Conservation (phyloP, 768 basidiomycete genomes). For the Sarcodon sp. region DNA sequence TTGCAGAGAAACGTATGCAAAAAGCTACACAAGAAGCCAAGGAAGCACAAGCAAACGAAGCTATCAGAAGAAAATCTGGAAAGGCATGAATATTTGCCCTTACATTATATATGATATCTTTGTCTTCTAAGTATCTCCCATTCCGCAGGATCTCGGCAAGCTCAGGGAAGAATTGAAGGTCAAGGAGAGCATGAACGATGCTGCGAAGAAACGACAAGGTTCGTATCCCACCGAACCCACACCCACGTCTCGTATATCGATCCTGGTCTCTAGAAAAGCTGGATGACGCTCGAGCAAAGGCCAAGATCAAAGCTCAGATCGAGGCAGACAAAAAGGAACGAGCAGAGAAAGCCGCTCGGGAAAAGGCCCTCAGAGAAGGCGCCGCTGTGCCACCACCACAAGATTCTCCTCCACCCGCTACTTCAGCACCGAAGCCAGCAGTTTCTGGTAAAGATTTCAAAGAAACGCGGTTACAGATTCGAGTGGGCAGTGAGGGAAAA, state of each 20-base stretch:
- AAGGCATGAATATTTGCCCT: slow-evolving; percentile 32
- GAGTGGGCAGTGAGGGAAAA: slow-evolving; percentile 68
- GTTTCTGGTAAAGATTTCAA: slow-evolving; percentile 63
- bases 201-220: slow-evolving; percentile 74
- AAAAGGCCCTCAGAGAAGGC: slow-evolving; percentile 88
- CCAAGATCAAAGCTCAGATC: slow-evolving; percentile 86
- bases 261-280: slow-evolving; percentile 58
- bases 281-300: slow-evolving; percentile 75
- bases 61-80: slow-evolving; percentile 74
- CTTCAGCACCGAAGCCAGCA: slow-evolving; percentile 22
- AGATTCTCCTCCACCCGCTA: slow-evolving; percentile 17
- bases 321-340: slow-evolving; percentile 87
- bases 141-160: slow-evolving; percentile 48
- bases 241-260: background rate
- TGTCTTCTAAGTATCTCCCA: background rate
- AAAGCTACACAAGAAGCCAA: slow-evolving; percentile 66
- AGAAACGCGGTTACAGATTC: slow-evolving; percentile 84
- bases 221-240: slow-evolving; percentile 1
- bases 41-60: slow-evolving; percentile 64
- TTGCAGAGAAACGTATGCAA: slow-evolving; percentile 64
- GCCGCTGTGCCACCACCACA: slow-evolving; percentile 16
- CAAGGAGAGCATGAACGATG: slow-evolving; percentile 77
- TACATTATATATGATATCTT: background rate
- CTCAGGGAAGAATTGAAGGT: slow-evolving; percentile 65
- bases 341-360: slow-evolving; percentile 77